These are phyloP conservation scores for Spinacia oleracea DNA, from an alignment of 179 eudicot species.

Conservation along the genomic window DNA sequence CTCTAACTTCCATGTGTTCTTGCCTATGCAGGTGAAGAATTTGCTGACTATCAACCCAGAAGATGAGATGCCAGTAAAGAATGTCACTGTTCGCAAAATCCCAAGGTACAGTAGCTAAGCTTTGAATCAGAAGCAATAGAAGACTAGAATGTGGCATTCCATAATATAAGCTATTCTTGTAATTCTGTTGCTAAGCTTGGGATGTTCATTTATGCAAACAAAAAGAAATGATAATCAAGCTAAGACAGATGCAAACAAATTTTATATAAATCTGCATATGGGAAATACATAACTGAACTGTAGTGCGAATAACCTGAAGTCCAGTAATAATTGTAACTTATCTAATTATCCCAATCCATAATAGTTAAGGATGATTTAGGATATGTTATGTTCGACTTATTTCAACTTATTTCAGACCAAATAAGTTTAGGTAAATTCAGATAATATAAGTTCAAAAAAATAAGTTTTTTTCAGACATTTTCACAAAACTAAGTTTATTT, in stretches of 20 bases:
- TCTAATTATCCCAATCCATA: too few relatives aligned
- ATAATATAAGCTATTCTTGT: background rate
- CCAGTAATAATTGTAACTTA: too few relatives aligned
- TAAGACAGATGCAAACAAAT: background rate
- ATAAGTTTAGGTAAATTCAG: too few relatives aligned
- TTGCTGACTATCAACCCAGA: slow-evolving; percentile 77
- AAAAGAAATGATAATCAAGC: background rate
- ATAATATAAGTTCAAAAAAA: too few relatives aligned
- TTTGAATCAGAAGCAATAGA: background rate
- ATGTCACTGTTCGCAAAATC: slow-evolving; percentile 86
- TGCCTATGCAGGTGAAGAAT: slow-evolving; percentile 68
- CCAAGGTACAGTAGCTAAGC: slow-evolving; percentile 72
- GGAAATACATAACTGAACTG: too few relatives aligned
- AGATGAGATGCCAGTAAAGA: slow-evolving; percentile 77
- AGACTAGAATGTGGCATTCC: background rate
- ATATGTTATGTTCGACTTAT: too few relatives aligned
- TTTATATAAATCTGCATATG: background rate
- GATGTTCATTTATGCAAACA: background rate
- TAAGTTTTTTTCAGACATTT: too few relatives aligned
- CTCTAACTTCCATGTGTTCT: background rate
- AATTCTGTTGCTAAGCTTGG: background rate
- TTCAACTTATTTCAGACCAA: too few relatives aligned
- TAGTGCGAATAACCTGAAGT: too few relatives aligned
- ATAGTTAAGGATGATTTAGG: too few relatives aligned
- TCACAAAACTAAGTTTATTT: too few relatives aligned